phyloP scores from a whole-genome alignment of 306 rosid species.

The Gastrolobium villosum region DNA sequence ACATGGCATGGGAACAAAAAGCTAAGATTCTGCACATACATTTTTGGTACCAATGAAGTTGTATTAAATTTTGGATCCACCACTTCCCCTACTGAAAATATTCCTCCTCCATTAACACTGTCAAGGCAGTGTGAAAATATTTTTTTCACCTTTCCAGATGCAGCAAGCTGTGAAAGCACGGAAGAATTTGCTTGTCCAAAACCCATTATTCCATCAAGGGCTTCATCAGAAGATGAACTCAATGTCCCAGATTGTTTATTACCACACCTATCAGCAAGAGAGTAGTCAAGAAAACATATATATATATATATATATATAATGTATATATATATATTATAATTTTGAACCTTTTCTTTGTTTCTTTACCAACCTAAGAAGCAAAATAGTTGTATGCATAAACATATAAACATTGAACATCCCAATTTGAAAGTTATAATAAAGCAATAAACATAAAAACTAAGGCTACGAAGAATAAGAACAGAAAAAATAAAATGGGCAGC shows the following conservation, averaged over 20 bases:
- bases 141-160: constrained; percentile 79
- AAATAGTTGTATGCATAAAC: constrained; percentile 13
- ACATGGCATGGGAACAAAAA: constrained; percentile 38
- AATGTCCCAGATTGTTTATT: constrained; percentile 72
- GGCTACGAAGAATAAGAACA: background rate
- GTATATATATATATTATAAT: constrained; percentile 5
- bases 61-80: constrained; percentile 70
- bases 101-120: constrained; percentile 83
- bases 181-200: constrained; percentile 96
- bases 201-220: constrained; percentile 90
- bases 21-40: constrained; percentile 65
- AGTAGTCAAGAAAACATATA: constrained; percentile 19
- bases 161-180: constrained; percentile 88
- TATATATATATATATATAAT: too few relatives aligned
- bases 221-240: constrained; percentile 57
- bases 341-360: background rate
- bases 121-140: constrained; percentile 94
- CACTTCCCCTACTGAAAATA: constrained; percentile 90
- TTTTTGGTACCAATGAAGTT: constrained; percentile 67
- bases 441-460: constrained; percentile 30
- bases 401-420: background rate
- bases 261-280: constrained; percentile 72
- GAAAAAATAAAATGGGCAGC: background rate
- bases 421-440: background rate
- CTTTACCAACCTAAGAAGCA: constrained; percentile 16